These are phyloP conservation scores for Penicillium paradoxum DNA, from an alignment of 495 filamentous ascomycete genomes.

Conservation along the genomic window DNA sequence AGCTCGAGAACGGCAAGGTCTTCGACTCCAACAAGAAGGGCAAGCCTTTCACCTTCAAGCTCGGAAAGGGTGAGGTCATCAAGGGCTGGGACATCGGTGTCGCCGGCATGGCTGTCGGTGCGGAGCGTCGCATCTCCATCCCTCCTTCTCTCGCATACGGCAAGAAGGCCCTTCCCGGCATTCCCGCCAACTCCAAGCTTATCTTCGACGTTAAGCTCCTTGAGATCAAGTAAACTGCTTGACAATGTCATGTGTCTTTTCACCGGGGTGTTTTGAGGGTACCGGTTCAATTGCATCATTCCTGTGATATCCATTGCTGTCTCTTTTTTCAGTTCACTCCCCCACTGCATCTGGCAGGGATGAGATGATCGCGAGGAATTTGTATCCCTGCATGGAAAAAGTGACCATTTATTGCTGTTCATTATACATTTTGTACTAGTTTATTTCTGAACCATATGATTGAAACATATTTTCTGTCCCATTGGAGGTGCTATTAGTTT, in stretches of 20 bases:
- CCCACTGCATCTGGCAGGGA: constrained; percentile 28
- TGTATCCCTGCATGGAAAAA: constrained; percentile 28
- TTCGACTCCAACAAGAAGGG: constrained; percentile 99
- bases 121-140: constrained; percentile 86
- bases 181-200: constrained; percentile 84
- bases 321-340: constrained; percentile 27
- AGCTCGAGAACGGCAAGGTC: constrained; percentile 83
- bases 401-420: constrained; percentile 16
- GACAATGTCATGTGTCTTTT: constrained; percentile 19
- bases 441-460: constrained; percentile 13
- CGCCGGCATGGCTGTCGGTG: constrained; percentile 83
- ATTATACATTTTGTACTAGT: constrained; percentile 14
- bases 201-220: constrained; percentile 91
- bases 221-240: constrained; percentile 52
- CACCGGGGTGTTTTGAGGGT: constrained; percentile 34
- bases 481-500: no score
- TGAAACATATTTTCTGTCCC: neutral
- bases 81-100: constrained; percentile 98
- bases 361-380: constrained; percentile 38
- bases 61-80: constrained; percentile 92
- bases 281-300: constrained; percentile 30
- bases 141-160: constrained; percentile 84
- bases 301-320: constrained; percentile 45
- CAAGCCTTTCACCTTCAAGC: constrained; percentile 90
- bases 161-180: constrained; percentile 68